A percentile compares a stretch with the other conserved stretches of the same genome.
Conservation (phyloP, 257 asterid species). For the Schizonepeta tenuifolia region DNA sequence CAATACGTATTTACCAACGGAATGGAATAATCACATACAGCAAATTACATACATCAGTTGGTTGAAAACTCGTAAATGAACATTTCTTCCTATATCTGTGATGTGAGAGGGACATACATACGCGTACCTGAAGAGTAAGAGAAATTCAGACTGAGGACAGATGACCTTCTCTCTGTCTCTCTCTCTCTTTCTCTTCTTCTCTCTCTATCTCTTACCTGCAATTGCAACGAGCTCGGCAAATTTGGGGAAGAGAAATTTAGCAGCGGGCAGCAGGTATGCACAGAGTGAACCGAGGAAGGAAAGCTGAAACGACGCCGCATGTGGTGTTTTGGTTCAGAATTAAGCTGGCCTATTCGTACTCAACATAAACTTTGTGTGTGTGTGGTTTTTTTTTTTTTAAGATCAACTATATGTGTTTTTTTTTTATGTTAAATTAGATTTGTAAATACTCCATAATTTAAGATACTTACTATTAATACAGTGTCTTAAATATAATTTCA, state of each 20-base stretch:
- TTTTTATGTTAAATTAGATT: no score
- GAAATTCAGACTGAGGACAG: not conserved
- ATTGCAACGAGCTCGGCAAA: slow-evolving; percentile 18
- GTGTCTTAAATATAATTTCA: no score
- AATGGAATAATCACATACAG: not conserved
- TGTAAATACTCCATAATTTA: no score
- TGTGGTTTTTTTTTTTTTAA: no score
- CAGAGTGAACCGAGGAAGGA: slow-evolving; percentile 38
- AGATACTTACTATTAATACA: no score
- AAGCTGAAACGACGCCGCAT: slow-evolving; percentile 43
- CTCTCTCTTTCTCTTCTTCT: not conserved
- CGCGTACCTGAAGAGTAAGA: slow-evolving; percentile 35
- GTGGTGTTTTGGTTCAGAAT: no score
- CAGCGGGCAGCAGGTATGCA: slow-evolving; percentile 33
- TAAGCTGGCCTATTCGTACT: no score
- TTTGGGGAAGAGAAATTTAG: slow-evolving; percentile 26
- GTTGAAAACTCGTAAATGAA: not conserved
- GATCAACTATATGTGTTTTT: no score
- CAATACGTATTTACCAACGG: not conserved
- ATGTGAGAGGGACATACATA: not conserved
- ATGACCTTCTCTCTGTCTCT: not conserved
- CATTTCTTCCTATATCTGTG: not conserved
- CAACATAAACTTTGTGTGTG: no score
- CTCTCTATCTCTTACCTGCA: not conserved
- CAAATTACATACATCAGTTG: not conserved